Conservation (phyloP, 2,329 filamentous ascomycete species). For the Phialophora tarda region DNA sequence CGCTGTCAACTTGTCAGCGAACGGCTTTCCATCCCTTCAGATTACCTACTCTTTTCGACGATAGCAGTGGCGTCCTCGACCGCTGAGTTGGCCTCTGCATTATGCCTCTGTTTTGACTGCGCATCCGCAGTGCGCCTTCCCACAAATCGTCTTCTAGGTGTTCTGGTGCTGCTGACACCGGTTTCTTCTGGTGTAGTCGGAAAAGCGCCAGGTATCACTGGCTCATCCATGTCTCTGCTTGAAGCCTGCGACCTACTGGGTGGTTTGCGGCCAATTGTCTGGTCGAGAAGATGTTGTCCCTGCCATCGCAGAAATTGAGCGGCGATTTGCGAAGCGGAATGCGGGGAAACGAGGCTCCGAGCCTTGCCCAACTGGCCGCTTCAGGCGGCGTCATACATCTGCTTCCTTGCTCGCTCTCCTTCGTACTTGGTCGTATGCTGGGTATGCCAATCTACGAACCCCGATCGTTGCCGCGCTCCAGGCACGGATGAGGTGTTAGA, state of each 20-base stretch:
- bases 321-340: conserved; percentile 9
- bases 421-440: too few relatives aligned
- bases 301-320: conserved; percentile 10
- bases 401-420: neutral
- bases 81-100: conserved; percentile 68
- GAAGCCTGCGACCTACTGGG: neutral
- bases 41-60: conserved; percentile 46
- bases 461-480: neutral
- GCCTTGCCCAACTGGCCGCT: neutral
- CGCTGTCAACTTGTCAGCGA: conserved; percentile 50
- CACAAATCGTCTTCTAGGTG: conserved; percentile 90
- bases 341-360: conserved; percentile 11
- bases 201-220: conserved; percentile 38
- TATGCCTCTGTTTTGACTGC: conserved; percentile 62
- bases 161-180: conserved; percentile 44
- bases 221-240: conserved; percentile 56
- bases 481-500: neutral
- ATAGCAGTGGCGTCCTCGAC: conserved; percentile 66
- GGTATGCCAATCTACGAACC: neutral
- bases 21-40: neutral
- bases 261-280: neutral
- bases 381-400: neutral
- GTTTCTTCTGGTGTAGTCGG: conserved; percentile 25
- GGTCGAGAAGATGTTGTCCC: neutral
- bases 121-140: conserved; percentile 73